These are phyloP conservation scores for Hemileccinum impolitum DNA, from an alignment of 768 basidiomycete genomes.

Conservation along the genomic window DNA sequence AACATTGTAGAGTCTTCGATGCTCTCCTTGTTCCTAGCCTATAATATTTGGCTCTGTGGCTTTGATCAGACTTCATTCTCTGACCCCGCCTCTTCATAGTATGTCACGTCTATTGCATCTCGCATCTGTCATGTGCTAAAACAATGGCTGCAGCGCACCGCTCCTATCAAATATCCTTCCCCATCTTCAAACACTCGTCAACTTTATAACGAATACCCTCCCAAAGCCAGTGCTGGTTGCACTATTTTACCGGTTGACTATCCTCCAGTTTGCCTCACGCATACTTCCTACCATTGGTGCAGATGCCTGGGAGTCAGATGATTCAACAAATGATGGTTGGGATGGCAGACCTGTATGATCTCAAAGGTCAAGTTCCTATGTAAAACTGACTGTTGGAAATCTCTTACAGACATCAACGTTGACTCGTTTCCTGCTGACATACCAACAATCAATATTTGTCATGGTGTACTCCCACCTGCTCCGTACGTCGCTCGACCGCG, in stretches of 20 bases:
- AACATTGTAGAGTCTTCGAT: slow-evolving; percentile 92
- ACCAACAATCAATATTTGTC: slow-evolving; percentile 80
- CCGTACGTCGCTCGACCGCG: slow-evolving; percentile 44
- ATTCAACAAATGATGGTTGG: slow-evolving; percentile 59
- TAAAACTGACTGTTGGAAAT: slow-evolving; percentile 10
- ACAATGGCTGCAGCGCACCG: slow-evolving; percentile 50
- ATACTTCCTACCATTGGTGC: slow-evolving; percentile 83
- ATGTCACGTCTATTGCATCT: slow-evolving; percentile 26
- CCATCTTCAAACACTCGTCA: slow-evolving; percentile 73
- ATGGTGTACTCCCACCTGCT: slow-evolving; percentile 86
- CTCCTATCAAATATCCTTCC: slow-evolving; percentile 76
- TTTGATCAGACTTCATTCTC: slow-evolving; percentile 72
- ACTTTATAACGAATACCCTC: slow-evolving; percentile 81
- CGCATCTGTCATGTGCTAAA: slow-evolving; percentile 8
- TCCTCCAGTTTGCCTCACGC: slow-evolving; percentile 77
- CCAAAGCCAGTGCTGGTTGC: slow-evolving; percentile 82
- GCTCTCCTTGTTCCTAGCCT: slow-evolving; percentile 84
- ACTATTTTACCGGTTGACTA: slow-evolving; percentile 73
- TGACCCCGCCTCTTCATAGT: slow-evolving; percentile 78
- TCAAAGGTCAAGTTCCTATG: background rate
- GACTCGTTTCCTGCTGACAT: slow-evolving; percentile 72
- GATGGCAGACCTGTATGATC: slow-evolving; percentile 63
- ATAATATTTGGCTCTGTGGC: slow-evolving; percentile 88
- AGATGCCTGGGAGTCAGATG: slow-evolving; percentile 73
- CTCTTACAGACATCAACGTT: slow-evolving; percentile 64